Percentiles rank a stretch among this genome's conserved stretches.
Conservation (phyloP, 768 basidiomycete species). For the Asterophora lycoperdoides region DNA sequence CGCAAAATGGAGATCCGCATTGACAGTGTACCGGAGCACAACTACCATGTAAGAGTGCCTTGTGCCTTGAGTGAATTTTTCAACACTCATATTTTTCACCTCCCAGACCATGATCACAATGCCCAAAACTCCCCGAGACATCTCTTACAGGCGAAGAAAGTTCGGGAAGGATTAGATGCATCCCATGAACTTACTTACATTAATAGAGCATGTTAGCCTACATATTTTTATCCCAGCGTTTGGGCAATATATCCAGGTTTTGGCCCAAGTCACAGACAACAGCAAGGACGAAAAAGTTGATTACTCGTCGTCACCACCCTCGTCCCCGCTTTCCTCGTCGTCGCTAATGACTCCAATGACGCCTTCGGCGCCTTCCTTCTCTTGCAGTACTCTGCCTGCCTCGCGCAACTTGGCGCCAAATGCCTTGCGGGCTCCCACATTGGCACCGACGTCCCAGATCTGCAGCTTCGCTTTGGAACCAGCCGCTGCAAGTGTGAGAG, state of each 20-base stretch:
- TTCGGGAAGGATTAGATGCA: slow-evolving; percentile 34
- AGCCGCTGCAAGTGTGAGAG: slow-evolving; percentile 88
- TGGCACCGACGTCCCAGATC: slow-evolving; percentile 92
- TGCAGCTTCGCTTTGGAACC: slow-evolving; percentile 93
- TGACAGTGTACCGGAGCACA: slow-evolving; percentile 71
- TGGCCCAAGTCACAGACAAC: background rate
- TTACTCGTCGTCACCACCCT: slow-evolving; percentile 26
- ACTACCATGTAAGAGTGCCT: slow-evolving; percentile 76
- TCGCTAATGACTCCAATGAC: slow-evolving; percentile 67
- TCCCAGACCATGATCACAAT: slow-evolving; percentile 92
- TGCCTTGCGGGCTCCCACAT: slow-evolving; percentile 74
- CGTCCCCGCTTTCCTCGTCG: slow-evolving; percentile 61
- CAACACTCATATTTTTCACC: background rate
- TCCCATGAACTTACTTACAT: too few species aligned
- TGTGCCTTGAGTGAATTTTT: background rate
- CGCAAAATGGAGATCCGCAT: slow-evolving; percentile 73
- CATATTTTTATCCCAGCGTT: background rate
- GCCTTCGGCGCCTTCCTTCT: slow-evolving; percentile 55
- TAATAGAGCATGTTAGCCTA: slow-evolving; percentile 2
- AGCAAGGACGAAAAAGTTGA: background rate
- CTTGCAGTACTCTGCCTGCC: slow-evolving; percentile 64
- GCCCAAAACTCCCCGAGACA: slow-evolving; percentile 65
- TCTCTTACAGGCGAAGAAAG: slow-evolving; percentile 64
- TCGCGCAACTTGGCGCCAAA: slow-evolving; percentile 75
- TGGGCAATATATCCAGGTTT: slow-evolving; percentile 2